Base-by-base conservation (phyloP, 192 early-diverging fungal species). In the Rhizophlyctis rosea region DNA sequence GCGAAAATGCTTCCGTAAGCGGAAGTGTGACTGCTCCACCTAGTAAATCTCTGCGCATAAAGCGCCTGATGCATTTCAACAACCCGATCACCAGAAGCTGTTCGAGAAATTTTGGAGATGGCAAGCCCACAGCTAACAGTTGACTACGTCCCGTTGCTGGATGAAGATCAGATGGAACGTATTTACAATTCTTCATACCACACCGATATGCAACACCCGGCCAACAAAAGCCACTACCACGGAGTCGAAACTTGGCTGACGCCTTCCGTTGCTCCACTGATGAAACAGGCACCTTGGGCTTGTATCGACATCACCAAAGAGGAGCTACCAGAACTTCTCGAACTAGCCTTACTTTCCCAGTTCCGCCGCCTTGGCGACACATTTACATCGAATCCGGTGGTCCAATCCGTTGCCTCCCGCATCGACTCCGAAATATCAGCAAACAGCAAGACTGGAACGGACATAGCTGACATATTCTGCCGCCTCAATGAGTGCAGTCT, bases 401-500 rank as follows among this genome's bases (percentile, higher is more conserved):
- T 47, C 39, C 39, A 47, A n/a, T 9, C 9, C n/a, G 39, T 47
- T 47, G 9, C 9, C 39, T 9, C n/a, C n/a, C n/a, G n/a, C n/a
- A n/a, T 13, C 9, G n/a, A 47, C 39, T 47, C 9, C 39, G n/a
- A n/a, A n/a, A 9, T n/a, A n/a, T 47, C 39, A 47, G 9, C n/a
- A n/a, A 47, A 9, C 9, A 47, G 39, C 39, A 47, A 13, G 9
- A 47, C 9, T n/a, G 39, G 39, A 47, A 47, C n/a, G n/a, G 39
- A 47, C 9, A 13, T n/a, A 47, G n/a, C 9, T 9, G 39, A 47
- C 9, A 47, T 47, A 9, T 47, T 47, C 39, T 47, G 39, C 39
- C 39, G 39, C 9, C 39, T 47, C 39, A 47, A 47, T n/a, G 39
- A 47, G n/a, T 47, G 39, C 39, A 47, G 39, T n/a, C 9, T 47